phyloP scores from a whole-genome alignment of 2,329 filamentous ascomycete species.

The Aspergillus jensenii region DNA sequence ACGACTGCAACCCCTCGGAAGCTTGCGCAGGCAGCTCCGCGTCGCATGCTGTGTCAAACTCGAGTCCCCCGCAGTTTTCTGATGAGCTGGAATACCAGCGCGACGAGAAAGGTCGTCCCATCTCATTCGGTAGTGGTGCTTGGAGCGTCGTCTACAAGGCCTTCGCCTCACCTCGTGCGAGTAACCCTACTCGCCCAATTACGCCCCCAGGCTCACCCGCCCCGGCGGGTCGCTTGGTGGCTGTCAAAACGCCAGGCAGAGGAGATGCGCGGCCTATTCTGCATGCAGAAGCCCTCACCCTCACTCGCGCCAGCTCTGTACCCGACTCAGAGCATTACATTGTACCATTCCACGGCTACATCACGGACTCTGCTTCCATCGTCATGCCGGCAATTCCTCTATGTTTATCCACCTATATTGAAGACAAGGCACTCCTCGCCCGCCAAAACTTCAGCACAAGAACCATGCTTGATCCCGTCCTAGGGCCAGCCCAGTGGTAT shows the following conservation, averaged over 20 bases:
- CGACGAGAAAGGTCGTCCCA: conserved; percentile 26
- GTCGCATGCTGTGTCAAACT: conserved; percentile 6
- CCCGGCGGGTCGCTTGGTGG: conserved; percentile 34
- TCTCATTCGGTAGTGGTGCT: conserved; percentile 46
- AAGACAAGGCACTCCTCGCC: conserved; percentile 30
- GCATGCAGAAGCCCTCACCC: conserved; percentile 42
- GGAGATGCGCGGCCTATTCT: conserved; percentile 43
- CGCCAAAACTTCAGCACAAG: conserved; percentile 36
- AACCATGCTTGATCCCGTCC: conserved; percentile 48
- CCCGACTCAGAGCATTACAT: conserved; percentile 36
- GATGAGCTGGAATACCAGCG: conserved; percentile 34
- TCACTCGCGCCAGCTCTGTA: conserved; percentile 39
- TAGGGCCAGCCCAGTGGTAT: conserved; percentile 42
- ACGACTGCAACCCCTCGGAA: conserved; percentile 14
- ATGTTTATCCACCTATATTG: conserved; percentile 43
- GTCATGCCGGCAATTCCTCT: conserved; percentile 47
- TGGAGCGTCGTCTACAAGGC: conserved; percentile 52
- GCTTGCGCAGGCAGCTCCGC: conserved; percentile 5
- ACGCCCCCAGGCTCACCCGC: conserved; percentile 40
- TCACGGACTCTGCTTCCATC: conserved; percentile 38
- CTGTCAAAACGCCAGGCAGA: conserved; percentile 46
- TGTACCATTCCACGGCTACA: conserved; percentile 47
- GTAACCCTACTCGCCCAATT: conserved; percentile 7
- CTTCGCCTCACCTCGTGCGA: conserved; percentile 20
- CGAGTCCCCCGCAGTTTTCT: conserved; percentile 28